Percentiles rank a stretch among this genome's conserved stretches.
These are phyloP conservation scores for Chondrostereum purpureum DNA, from an alignment of 1,284 basidiomycete species.

Conservation along the genomic window DNA sequence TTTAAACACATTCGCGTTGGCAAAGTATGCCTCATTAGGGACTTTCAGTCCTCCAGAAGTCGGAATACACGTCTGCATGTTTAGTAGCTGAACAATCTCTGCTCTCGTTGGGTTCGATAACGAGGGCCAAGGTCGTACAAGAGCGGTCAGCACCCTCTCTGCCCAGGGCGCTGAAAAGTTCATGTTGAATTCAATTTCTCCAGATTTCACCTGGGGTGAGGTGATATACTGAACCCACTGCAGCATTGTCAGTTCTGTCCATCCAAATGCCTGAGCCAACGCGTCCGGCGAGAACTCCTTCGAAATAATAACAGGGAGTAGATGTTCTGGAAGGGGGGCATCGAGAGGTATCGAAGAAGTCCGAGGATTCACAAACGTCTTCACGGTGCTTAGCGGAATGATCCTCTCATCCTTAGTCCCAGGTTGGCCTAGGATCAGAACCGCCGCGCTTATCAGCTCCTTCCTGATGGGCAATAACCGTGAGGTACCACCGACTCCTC, in stretches of 20 bases:
- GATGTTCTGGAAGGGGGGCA: slow-evolving; percentile 73
- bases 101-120: slow-evolving; percentile 54
- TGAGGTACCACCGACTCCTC: slow-evolving; percentile 33
- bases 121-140: slow-evolving; percentile 76
- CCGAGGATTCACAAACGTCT: slow-evolving; percentile 71
- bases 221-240: slow-evolving; percentile 77
- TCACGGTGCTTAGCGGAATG: slow-evolving; percentile 64
- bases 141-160: slow-evolving; percentile 70
- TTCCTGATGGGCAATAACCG: slow-evolving; percentile 44
- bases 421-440: slow-evolving; percentile 43
- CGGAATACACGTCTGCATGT: slow-evolving; percentile 72
- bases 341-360: slow-evolving; percentile 67
- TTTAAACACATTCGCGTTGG: slow-evolving; percentile 81
- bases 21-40: slow-evolving; percentile 82
- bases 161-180: slow-evolving; percentile 69
- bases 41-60: slow-evolving; percentile 75
- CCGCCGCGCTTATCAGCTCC: slow-evolving; percentile 65
- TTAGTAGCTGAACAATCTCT: slow-evolving; percentile 54
- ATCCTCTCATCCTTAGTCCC: slow-evolving; percentile 43
- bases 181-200: slow-evolving; percentile 58
- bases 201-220: slow-evolving; percentile 36
- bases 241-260: slow-evolving; percentile 73
- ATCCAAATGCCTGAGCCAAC: slow-evolving; percentile 64
- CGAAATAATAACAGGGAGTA: slow-evolving; percentile 70
- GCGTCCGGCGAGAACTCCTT: slow-evolving; percentile 54